Conservation (phyloP, 2,329 filamentous ascomycete genomes). For the Ambrosiella xylebori region DNA sequence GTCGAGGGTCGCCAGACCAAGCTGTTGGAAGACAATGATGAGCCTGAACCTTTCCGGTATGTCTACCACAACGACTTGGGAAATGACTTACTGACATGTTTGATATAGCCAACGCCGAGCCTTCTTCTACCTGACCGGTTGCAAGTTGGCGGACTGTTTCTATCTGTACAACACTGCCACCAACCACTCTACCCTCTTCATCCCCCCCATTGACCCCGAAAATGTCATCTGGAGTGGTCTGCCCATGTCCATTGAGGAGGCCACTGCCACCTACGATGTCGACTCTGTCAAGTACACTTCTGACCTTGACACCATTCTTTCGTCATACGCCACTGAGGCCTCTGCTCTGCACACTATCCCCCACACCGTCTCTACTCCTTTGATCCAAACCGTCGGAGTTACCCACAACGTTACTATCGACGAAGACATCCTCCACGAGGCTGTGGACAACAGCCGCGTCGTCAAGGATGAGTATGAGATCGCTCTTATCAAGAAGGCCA, state of each 20-base stretch:
- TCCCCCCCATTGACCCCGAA: slow-evolving; percentile 75
- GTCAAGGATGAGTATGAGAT: slow-evolving; percentile 63
- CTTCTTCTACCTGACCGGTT: slow-evolving; percentile 92
- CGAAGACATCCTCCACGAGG: slow-evolving; percentile 34
- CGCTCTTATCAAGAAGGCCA: slow-evolving; percentile 54
- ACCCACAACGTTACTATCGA: slow-evolving; percentile 44
- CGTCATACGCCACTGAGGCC: slow-evolving; percentile 24
- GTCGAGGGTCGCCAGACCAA: slow-evolving; percentile 69
- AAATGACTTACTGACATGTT: neutral
- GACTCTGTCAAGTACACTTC: slow-evolving; percentile 58
- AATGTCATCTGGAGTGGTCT: slow-evolving; percentile 88
- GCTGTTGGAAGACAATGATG: slow-evolving; percentile 80
- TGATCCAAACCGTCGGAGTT: slow-evolving; percentile 55
- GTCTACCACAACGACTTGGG: neutral
- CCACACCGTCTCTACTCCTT: slow-evolving; percentile 54
- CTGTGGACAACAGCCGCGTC: slow-evolving; percentile 51
- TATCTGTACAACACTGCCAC: slow-evolving; percentile 64
- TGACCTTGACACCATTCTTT: slow-evolving; percentile 59
- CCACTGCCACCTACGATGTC: slow-evolving; percentile 59
- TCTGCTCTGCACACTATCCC: slow-evolving; percentile 57
- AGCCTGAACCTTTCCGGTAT: slow-evolving; percentile 62
- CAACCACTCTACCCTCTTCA: slow-evolving; percentile 66
- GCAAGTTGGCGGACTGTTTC: slow-evolving; percentile 59
- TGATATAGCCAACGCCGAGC: slow-evolving; percentile 61
- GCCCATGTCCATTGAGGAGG: slow-evolving; percentile 60